Percentiles rank a stretch among this genome's conserved stretches.
Evolutionary conservation across 2,329 filamentous ascomycete genomes (phyloP).

Genomic region (Berkeleyomyces rouxiae): DNA sequence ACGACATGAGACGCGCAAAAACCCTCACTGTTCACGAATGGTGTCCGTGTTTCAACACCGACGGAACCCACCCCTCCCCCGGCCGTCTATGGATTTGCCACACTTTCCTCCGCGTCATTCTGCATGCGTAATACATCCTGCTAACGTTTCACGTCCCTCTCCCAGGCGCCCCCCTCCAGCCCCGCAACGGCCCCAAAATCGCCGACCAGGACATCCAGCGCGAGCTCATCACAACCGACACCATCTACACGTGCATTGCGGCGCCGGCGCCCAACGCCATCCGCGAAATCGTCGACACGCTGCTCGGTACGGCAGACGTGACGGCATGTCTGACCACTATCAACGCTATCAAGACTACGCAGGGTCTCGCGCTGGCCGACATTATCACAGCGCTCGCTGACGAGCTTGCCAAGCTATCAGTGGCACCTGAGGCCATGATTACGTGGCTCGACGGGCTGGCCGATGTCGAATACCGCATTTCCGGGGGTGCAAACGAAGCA

Average conservation of each 20-base stretch:
- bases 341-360: constrained; percentile 68
- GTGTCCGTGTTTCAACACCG: not conserved
- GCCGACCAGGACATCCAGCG: constrained; percentile 50
- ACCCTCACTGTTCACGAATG: not conserved
- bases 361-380: constrained; percentile 81
- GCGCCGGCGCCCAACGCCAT: constrained; percentile 86
- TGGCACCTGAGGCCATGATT: constrained; percentile 72
- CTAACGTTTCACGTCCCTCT: not conserved
- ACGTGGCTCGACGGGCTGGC: constrained; percentile 83
- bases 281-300: constrained; percentile 62
- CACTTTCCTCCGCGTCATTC: too few species aligned
- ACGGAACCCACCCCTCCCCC: not conserved
- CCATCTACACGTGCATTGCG: constrained; percentile 95
- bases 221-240: constrained; percentile 71
- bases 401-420: constrained; percentile 66
- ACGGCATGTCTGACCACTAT: constrained; percentile 78
- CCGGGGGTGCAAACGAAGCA: constrained; percentile 69
- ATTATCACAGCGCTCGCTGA: constrained; percentile 79
- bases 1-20: not conserved
- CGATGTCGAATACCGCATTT: constrained; percentile 80
- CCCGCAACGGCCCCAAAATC: constrained; percentile 41
- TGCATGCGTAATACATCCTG: not conserved
- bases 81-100: too few species aligned
- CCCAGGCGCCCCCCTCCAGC: constrained; percentile 48
- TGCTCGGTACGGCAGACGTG: constrained; percentile 73